Evolutionary conservation across 2,329 filamentous ascomycete species (phyloP), one percentile per base, ranked within the genome.

Genomic region (Fusarium bactridioides): DNA sequence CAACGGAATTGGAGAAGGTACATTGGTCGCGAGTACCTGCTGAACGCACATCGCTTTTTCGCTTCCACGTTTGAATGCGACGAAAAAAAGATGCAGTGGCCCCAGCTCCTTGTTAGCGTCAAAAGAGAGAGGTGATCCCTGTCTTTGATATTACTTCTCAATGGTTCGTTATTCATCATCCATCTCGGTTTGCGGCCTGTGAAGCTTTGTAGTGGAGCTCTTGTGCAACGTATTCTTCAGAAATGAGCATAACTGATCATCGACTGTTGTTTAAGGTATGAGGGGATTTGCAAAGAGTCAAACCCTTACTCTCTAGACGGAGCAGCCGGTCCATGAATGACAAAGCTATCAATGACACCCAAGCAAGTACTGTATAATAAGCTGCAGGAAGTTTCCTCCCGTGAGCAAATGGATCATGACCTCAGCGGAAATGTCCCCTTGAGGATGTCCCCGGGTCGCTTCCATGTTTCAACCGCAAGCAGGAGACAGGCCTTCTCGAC

Each of bases 161-260:
- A 57, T 71, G 56, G 54, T 56, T 62, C 31, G 55, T 65, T 61
- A 27, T 63, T 56, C 48, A 68, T 68, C 55, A 40, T 63, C 50
- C 60, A 70, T 72, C 64, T 72, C 61, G 58, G 71, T 56, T 61
- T 73, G 50, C 45, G 27, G 54, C 63, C 33, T 69, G 68, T 73
- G 72, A 74, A 74, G 74, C 72, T 65, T 74, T 70, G 62, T 45
- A 40, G 65, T 73, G 72, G 72, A 73, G 59, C 33, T 59, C 51
- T 50, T 51, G 54, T 58, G 31, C 63, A 59, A 55, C 62, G 37
- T 35, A 48, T 41, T 29, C 38, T 15, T 66, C 16, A 43, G 41
- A 48, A 51, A 54, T 47, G 38, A 58, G 25, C 31, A 51, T 67
- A 35, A 18, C 21, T 50, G 27, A 45, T 47, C 35, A n/a, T 47